Evolutionary conservation across 2,329 filamentous ascomycete genomes (phyloP).

Genomic region (Clonostachys solani): DNA sequence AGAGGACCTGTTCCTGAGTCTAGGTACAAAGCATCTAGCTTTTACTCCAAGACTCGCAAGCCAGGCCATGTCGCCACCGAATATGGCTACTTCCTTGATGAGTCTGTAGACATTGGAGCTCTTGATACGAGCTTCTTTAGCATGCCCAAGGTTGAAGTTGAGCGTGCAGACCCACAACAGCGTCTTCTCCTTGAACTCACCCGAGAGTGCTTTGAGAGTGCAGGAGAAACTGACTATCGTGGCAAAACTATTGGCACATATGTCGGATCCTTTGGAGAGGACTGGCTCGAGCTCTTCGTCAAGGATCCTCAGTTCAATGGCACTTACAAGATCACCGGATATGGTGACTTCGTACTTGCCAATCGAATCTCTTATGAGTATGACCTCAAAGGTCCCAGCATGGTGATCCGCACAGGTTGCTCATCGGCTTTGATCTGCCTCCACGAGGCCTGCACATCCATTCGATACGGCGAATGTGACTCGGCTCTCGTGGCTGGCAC

Average conservation of each 20-base stretch:
- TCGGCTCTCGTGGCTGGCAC: slow-evolving; percentile 2
- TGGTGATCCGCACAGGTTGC: slow-evolving; percentile 1
- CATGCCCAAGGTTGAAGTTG: slow-evolving; percentile 15
- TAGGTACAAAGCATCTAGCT: slow-evolving; percentile 7
- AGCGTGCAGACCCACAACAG: not conserved
- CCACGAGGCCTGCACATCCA: not conserved
- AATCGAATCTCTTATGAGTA: not conserved
- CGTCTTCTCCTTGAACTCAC: slow-evolving; percentile 11
- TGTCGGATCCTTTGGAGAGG: slow-evolving; percentile 24
- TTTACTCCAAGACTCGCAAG: slow-evolving; percentile 11
- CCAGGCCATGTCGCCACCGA: slow-evolving; percentile 14
- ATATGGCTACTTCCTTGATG: slow-evolving; percentile 27
- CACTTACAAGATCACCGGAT: slow-evolving; percentile 10
- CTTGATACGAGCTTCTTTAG: slow-evolving; percentile 30
- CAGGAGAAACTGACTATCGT: slow-evolving; percentile 5
- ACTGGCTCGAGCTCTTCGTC: slow-evolving; percentile 17
- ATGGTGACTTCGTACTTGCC: not conserved
- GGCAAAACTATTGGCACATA: slow-evolving; percentile 24
- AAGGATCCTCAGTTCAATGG: slow-evolving; percentile 12
- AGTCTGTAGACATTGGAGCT: slow-evolving; percentile 29
- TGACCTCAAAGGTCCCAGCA: not conserved
- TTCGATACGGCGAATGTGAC: not conserved
- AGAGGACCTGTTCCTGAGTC: slow-evolving; percentile 4
- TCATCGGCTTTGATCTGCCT: slow-evolving; percentile 1
- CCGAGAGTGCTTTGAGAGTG: slow-evolving; percentile 30